A percentile compares a stretch with the other conserved stretches of the same genome.
Conservation (phyloP, 768 basidiomycete genomes). For the Naganishia antarctica region DNA sequence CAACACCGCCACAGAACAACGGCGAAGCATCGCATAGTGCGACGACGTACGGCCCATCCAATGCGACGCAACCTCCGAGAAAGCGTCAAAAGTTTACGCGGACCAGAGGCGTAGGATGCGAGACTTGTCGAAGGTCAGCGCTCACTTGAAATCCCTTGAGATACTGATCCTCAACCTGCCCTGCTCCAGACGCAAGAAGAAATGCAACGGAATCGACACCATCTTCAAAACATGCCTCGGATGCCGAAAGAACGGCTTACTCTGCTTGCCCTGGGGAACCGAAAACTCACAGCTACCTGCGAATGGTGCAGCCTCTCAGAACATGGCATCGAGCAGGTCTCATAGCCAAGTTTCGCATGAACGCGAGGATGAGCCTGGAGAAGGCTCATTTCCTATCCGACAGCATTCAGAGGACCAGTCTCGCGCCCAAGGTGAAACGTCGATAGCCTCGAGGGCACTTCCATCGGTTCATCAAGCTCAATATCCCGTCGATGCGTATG, state of each 20-base stretch:
- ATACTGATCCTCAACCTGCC: background rate
- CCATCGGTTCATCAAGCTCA: too few relatives aligned
- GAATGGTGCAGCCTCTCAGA: background rate
- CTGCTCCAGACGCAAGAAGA: background rate
- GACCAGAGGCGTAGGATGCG: conserved; percentile 12
- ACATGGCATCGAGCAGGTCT: background rate
- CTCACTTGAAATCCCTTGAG: too few relatives aligned
- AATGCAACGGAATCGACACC: conserved; percentile 7
- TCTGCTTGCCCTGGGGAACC: conserved; percentile 10
- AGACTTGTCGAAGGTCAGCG: conserved; percentile 9
- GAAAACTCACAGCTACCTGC: background rate
- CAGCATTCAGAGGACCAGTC: too few relatives aligned
- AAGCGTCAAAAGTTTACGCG: background rate
- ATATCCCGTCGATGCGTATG: too few relatives aligned
- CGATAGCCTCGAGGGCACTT: too few relatives aligned
- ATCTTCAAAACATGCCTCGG: conserved; percentile 20
- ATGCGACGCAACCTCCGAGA: background rate
- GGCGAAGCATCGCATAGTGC: too few relatives aligned
- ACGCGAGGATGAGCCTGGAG: too few relatives aligned
- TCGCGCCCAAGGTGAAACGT: too few relatives aligned
- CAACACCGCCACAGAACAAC: background rate
- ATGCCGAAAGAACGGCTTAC: conserved; percentile 12
- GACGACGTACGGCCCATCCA: too few relatives aligned
- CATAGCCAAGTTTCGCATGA: background rate
- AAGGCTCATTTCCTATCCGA: too few relatives aligned